Evolutionary conservation across 116 monocot species (phyloP), one percentile per base, ranked within the genome.

Genomic region (Zostera marina): DNA sequence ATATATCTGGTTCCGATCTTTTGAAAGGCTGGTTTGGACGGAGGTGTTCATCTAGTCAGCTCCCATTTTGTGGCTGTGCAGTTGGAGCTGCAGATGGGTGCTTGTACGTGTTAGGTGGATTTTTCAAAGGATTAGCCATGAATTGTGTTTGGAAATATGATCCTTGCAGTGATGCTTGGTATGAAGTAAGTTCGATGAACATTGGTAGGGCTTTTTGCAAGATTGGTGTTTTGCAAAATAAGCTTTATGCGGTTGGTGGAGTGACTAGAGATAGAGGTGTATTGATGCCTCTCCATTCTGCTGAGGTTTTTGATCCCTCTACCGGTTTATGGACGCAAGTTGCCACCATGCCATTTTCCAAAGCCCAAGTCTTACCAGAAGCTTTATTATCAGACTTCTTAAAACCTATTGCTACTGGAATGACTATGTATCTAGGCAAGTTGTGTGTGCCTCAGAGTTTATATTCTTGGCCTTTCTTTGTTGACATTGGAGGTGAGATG

Each of bases 191-290:
- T 55, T 65, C 94, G 22, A 88, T 96, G 94, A 72, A 22, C 6
- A 74, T 56, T 14, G 82, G 63, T 11, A 78, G 94, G 54, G 94
- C 94, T 39, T 96, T 82, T 44, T 88, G 89, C 60, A 96, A 96
- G 67, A 81, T 85, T 9, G 78, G 78, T 41, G 22, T 85, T 40
- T 56, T 96, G 43, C 75, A 88, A 10, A 54, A 68, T 32, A 96
- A 96, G 72, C 79, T 96, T 58, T 96, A 88, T 79, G 88, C 85
- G 56, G 89, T 82, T 13, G 89, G 94, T 56, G 94, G 94, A 5
- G 78, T 96, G 42, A 79, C 63, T 23, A 68, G 70, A 51, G 72
- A 59, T 25, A 61, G 76, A 60, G 72, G 68, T 60, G 85, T 88
- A 23, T 74, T 88, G 52, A 74, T 72, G 17, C 89, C 94, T 54